Percentiles rank a stretch among this genome's conserved stretches.
phyloP scores from a whole-genome alignment of 2,329 filamentous ascomycete genomes.

The Colletotrichum trifolii region DNA sequence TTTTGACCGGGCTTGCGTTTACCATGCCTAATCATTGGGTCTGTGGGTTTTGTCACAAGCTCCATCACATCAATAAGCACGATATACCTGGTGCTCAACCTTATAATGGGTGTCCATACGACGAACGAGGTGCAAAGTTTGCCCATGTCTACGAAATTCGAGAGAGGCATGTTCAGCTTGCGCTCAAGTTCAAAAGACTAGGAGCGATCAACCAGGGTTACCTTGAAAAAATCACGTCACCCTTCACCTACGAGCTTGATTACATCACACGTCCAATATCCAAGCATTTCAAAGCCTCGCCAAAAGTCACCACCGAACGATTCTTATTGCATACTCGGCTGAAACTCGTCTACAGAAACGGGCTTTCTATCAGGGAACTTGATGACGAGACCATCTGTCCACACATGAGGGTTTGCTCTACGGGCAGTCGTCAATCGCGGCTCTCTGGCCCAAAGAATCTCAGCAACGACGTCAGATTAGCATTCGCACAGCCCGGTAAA shows the following conservation, averaged over 20 bases:
- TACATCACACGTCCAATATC: neutral
- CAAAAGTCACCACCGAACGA: neutral
- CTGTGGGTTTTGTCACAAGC: neutral
- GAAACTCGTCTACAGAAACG: neutral
- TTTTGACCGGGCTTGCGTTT: slow-evolving; percentile 5
- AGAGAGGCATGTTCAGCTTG: slow-evolving; percentile 12
- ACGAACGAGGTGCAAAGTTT: neutral
- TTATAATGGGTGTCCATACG: neutral
- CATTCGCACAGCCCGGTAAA: neutral
- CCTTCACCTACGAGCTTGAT: neutral
- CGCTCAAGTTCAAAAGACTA: neutral
- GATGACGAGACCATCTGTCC: neutral
- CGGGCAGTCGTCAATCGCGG: neutral
- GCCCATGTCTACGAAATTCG: neutral
- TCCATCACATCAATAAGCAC: neutral
- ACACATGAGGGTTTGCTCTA: neutral
- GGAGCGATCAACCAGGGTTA: neutral
- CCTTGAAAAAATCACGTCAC: neutral
- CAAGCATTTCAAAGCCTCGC: neutral
- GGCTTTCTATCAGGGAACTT: neutral
- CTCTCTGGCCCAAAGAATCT: neutral
- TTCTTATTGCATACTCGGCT: neutral
- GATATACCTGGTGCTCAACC: neutral
- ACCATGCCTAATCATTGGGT: neutral
- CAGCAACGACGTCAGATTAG: neutral